These are phyloP conservation scores for Trifolium pratense DNA, from an alignment of 306 rosid species.

Conservation along the genomic window DNA sequence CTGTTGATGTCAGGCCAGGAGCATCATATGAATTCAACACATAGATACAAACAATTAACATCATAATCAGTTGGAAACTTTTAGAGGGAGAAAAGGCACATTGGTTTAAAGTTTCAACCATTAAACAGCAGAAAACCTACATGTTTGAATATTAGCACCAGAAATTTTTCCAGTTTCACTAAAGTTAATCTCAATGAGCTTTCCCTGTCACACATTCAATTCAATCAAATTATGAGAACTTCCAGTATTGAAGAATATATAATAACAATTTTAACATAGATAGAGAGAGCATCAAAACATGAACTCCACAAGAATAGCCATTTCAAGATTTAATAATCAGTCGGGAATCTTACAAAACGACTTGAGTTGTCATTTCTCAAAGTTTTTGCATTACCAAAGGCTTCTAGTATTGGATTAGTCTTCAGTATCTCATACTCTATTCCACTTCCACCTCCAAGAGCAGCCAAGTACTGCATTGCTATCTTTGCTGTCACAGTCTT, in stretches of 20 bases:
- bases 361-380: conserved; percentile 49
- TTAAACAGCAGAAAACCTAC: conserved; percentile 59
- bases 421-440: conserved; percentile 46
- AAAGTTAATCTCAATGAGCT: conserved; percentile 90
- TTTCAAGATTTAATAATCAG: conserved; percentile 25
- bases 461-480: conserved; percentile 49
- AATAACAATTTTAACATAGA: conserved; percentile 18
- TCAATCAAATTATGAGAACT: conserved; percentile 39
- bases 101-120: conserved; percentile 20
- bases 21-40: conserved; percentile 39
- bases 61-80: conserved; percentile 48
- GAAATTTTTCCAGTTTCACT: conserved; percentile 93
- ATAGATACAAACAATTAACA: conserved; percentile 40
- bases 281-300: conserved; percentile 21
- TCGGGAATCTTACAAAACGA: conserved; percentile 45
- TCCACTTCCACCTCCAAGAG: conserved; percentile 53
- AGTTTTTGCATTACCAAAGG: conserved; percentile 48
- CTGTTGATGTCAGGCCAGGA: conserved; percentile 47
- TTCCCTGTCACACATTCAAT: conserved; percentile 66
- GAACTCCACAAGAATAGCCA: conserved; percentile 16
- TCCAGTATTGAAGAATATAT: conserved; percentile 19
- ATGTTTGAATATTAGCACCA: conserved; percentile 93
- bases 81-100: conserved; percentile 25
- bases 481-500: conserved; percentile 51
- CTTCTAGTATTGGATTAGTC: conserved; percentile 49